Percentiles rank a stretch among this genome's conserved stretches.
These are phyloP conservation scores for Brassica incana DNA, from an alignment of 345 rosid species.

Conservation along the genomic window DNA sequence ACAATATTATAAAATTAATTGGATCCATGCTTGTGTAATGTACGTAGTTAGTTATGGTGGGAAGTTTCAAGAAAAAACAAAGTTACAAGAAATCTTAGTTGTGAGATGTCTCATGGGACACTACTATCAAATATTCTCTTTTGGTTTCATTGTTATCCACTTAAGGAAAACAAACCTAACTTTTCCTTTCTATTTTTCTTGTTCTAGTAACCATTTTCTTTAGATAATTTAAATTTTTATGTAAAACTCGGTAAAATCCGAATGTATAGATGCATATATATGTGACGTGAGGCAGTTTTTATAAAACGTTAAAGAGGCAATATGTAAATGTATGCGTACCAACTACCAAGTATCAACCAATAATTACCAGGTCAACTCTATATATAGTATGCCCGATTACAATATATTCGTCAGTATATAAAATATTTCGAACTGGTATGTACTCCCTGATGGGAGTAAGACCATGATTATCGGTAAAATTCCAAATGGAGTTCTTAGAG, in stretches of 20 bases:
- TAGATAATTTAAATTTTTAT: neutral
- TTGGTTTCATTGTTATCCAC: constrained; percentile 38
- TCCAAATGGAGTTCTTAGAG: too few species aligned
- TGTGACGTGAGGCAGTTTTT: constrained; percentile 8
- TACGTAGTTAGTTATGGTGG: constrained; percentile 56
- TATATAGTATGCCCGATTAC: constrained; percentile 14
- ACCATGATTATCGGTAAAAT: too few species aligned
- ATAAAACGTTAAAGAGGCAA: constrained; percentile 18
- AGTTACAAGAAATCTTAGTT: constrained; percentile 64
- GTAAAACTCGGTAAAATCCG: constrained; percentile 8
- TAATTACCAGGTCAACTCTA: constrained; percentile 28
- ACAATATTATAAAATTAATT: constrained; percentile 41
- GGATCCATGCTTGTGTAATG: constrained; percentile 55
- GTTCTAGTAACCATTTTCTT: constrained; percentile 1
- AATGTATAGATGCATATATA: constrained; percentile 14
- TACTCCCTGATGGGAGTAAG: constrained; percentile 17
- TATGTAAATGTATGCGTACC: constrained; percentile 24
- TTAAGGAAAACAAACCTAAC: constrained; percentile 21
- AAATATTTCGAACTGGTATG: neutral
- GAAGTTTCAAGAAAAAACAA: constrained; percentile 65
- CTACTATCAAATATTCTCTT: constrained; percentile 35
- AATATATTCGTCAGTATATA: neutral
- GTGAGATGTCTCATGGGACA: constrained; percentile 46
- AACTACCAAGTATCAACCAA: constrained; percentile 22
- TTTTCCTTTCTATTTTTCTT: constrained; percentile 13